phyloP scores from a whole-genome alignment of 257 asterid genomes.

The Nicotiana otophora region DNA sequence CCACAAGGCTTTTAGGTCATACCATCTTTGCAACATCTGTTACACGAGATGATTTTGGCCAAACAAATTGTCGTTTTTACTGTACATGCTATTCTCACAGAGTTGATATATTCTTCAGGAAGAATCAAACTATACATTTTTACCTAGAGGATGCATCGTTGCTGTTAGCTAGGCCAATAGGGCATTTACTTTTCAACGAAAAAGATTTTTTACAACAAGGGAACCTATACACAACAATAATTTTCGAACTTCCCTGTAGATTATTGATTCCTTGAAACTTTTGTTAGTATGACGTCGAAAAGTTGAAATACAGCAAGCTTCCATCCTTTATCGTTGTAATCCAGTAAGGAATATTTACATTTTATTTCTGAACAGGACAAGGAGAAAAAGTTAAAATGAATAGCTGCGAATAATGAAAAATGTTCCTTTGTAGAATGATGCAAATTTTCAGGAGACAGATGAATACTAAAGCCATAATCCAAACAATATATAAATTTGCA shows the following conservation, averaged over 20 bases:
- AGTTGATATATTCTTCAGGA: neutral
- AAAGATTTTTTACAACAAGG: neutral
- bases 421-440: neutral
- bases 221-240: slow-evolving; percentile 1
- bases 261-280: neutral
- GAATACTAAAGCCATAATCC: neutral
- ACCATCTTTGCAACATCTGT: neutral
- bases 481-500: neutral
- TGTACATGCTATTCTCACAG: neutral
- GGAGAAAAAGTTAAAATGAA: neutral
- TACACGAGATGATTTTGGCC: neutral
- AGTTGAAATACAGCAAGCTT: neutral
- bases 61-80: neutral
- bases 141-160: slow-evolving; percentile 1
- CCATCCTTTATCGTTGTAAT: neutral
- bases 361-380: neutral
- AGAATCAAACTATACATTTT: neutral
- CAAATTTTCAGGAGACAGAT: neutral
- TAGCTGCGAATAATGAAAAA: neutral
- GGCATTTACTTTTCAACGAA: neutral
- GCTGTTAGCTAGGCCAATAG: slow-evolving; percentile 2
- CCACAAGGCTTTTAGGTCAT: neutral
- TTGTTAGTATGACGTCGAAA: neutral
- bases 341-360: slow-evolving; percentile 5
- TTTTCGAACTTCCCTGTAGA: neutral